These are phyloP conservation scores for Parmelia sp. DNA, from an alignment of 495 filamentous ascomycete species.

Conservation along the genomic window DNA sequence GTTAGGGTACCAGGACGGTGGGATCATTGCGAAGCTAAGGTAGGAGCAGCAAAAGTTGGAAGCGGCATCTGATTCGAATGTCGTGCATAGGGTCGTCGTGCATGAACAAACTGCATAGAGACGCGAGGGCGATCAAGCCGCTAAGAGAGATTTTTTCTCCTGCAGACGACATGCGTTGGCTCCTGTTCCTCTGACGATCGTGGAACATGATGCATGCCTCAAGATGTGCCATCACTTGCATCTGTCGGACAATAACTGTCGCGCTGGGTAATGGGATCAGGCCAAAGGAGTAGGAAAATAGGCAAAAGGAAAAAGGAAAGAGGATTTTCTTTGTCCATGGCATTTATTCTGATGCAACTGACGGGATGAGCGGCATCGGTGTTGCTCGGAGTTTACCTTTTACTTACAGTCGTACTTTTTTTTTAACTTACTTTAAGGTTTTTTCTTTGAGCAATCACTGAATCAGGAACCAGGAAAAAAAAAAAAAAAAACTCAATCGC, in stretches of 20 bases:
- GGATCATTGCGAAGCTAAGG: no score
- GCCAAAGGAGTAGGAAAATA: not conserved
- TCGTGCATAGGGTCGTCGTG: no score
- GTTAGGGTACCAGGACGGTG: conserved; percentile 12
- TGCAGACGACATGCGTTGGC: not conserved
- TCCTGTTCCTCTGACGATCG: not conserved
- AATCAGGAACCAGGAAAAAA: conserved; percentile 14
- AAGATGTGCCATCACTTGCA: not conserved
- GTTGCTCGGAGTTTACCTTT: not conserved
- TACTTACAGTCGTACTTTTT: not conserved
- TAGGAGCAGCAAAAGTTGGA: no score
- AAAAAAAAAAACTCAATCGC: conserved; percentile 8
- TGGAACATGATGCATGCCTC: not conserved
- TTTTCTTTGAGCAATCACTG: not conserved
- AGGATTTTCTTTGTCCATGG: no score
- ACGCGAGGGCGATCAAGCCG: not conserved
- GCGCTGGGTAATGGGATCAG: no score
- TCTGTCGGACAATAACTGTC: not conserved
- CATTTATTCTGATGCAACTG: not conserved
- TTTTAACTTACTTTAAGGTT: not conserved
- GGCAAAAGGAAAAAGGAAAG: no score
- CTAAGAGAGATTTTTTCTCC: not conserved
- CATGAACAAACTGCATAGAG: no score
- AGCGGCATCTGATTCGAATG: conserved; percentile 9
- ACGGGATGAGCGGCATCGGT: conserved; percentile 18